Evolutionary conservation across 2,329 filamentous ascomycete species (phyloP).

Genomic region (Verticillium longisporum): DNA sequence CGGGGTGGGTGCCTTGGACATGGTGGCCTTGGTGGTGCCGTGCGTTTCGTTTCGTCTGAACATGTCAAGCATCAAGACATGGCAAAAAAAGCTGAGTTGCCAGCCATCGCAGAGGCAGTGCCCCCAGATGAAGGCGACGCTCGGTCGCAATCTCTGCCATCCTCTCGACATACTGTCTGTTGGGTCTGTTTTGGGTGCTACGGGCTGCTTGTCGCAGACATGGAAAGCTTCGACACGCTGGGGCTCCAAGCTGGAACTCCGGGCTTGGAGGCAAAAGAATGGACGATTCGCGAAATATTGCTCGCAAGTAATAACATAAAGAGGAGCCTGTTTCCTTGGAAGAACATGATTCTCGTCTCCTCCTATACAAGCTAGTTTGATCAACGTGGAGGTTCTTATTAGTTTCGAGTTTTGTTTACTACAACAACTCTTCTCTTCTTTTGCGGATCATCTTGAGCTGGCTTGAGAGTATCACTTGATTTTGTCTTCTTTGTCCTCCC

Average conservation of each 20-base stretch:
- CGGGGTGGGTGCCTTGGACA: neutral
- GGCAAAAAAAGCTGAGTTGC: neutral
- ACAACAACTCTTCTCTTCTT: neutral
- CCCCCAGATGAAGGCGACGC: neutral
- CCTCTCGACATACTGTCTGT: neutral
- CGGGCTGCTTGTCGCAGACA: neutral
- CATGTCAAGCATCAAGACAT: neutral
- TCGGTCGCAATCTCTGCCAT: neutral
- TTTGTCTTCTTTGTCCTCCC: neutral
- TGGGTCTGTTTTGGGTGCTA: neutral
- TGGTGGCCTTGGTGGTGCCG: neutral
- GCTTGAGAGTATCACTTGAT: conserved; percentile 1
- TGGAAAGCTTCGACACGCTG: neutral
- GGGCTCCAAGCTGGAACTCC: neutral
- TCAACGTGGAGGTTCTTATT: neutral
- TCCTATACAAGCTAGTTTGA: neutral
- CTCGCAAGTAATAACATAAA: neutral
- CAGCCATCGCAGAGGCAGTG: neutral
- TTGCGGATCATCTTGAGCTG: neutral
- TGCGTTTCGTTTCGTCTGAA: neutral
- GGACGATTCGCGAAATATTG: neutral
- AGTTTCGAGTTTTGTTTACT: neutral
- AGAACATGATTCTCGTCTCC: neutral
- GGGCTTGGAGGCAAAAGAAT: neutral
- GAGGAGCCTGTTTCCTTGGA: neutral